Percentiles rank a stretch among this genome's conserved stretches.
These are phyloP conservation scores for Stephania yunnanensis DNA, from an alignment of 164 flowering plant species.

Conservation along the genomic window DNA sequence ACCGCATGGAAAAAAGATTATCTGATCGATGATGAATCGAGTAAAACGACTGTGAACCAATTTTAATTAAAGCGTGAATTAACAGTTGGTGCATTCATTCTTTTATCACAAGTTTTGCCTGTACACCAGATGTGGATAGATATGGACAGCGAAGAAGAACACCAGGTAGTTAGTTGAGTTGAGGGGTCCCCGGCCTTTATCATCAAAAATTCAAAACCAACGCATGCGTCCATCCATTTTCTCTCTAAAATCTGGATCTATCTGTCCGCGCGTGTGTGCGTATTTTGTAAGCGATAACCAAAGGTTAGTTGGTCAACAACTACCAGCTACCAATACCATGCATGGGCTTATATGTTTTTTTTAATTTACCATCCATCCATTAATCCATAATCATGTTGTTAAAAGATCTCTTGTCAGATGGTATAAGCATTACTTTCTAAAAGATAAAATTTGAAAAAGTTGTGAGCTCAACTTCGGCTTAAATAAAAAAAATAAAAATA, in stretches of 20 bases:
- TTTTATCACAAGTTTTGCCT: background rate
- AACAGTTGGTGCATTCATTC: background rate
- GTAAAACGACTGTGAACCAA: background rate
- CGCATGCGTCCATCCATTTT: background rate
- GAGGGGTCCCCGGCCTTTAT: background rate
- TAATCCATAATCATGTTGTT: no score
- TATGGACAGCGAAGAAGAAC: background rate
- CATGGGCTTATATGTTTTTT: no score
- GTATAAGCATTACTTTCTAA: no score
- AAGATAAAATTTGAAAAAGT: no score
- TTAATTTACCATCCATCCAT: no score
- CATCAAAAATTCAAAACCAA: background rate
- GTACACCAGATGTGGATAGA: background rate
- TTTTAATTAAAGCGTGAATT: background rate
- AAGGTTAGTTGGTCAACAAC: background rate
- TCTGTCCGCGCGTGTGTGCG: background rate
- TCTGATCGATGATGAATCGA: background rate
- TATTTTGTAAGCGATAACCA: no score
- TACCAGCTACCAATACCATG: background rate
- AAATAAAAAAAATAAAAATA: no score
- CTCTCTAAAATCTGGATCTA: background rate
- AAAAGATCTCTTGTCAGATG: no score
- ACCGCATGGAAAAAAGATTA: background rate
- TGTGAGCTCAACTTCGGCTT: no score
- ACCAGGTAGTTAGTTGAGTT: background rate